A percentile compares a stretch with the other conserved stretches of the same genome.
phyloP scores from a whole-genome alignment of 2,329 filamentous ascomycete species.

The Aspergillus fischeri region DNA sequence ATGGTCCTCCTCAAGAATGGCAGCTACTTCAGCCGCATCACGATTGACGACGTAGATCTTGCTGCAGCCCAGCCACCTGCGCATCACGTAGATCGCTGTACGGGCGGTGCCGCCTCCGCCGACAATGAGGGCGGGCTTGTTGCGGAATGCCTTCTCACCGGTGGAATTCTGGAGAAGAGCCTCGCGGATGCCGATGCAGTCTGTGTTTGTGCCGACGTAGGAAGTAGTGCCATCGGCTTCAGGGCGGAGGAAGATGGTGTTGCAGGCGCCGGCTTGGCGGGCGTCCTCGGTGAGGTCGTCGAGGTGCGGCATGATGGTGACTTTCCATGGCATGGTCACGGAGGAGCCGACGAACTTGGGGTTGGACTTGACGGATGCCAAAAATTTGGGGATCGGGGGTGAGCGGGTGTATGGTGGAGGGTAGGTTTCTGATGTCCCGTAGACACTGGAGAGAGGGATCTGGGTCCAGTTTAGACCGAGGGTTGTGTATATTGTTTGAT shows the following conservation, averaged over 20 bases:
- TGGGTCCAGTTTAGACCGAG: constrained; percentile 52
- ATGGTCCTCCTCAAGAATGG: constrained; percentile 60
- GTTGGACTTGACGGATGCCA: constrained; percentile 33
- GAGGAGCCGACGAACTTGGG: constrained; percentile 56
- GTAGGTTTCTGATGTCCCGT: constrained; percentile 26
- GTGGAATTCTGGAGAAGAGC: constrained; percentile 57
- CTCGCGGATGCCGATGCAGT: constrained; percentile 73
- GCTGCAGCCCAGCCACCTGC: constrained; percentile 63
- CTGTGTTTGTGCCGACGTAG: constrained; percentile 74
- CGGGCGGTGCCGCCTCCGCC: constrained; percentile 77
- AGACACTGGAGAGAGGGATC: constrained; percentile 40
- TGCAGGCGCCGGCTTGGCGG: constrained; percentile 69
- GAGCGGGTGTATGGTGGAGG: constrained; percentile 33
- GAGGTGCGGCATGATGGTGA: constrained; percentile 68
- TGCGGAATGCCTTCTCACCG: constrained; percentile 28
- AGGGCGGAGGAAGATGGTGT: constrained; percentile 66
- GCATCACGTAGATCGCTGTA: constrained; percentile 70
- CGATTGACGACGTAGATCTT: constrained; percentile 75
- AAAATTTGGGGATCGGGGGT: constrained; percentile 32
- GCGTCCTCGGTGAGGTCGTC: constrained; percentile 71
- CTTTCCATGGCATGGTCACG: constrained; percentile 82
- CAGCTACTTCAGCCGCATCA: constrained; percentile 62
- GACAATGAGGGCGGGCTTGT: constrained; percentile 65
- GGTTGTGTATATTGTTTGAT: constrained; percentile 51
- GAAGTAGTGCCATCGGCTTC: constrained; percentile 43